Evolutionary conservation across 352 stramenopile genomes (phyloP), one percentile per base, ranked within the genome.

Genomic region (Pythium utonaiense): DNA sequence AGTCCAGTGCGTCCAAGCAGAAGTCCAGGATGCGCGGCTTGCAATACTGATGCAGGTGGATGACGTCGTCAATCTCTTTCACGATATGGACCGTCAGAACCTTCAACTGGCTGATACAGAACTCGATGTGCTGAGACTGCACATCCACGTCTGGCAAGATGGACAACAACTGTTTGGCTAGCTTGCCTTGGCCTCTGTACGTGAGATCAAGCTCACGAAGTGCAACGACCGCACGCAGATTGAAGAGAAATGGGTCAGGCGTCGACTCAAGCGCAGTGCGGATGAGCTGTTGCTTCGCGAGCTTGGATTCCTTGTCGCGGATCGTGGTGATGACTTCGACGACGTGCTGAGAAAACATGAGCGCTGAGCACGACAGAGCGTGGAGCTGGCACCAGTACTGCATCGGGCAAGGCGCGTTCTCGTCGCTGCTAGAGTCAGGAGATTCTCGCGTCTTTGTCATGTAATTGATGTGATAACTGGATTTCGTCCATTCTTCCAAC

Each of bases 321-420:
- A 82, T 84, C 13, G 77, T 88, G 6, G 81, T 89, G 38, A 91
- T 71, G 1, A 83, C 64, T 41, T 91, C 75, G 22, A 88, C 73
- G 3, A 84, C 67, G 53, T 91, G 81, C 62, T 91, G 81, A 21
- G 81, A 69, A 58, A 89, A 86, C 75, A 91, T 85, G 48, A 89
- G 64, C 19, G 81, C 70, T 24, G 81, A 69, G 50, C 78, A 88
- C 19, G 70, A 38, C 3, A 89, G 54, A 24, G 16, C 53, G 14
- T 69, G 66, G 24, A 73, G 61, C 17, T 72, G 70, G 36, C 75
- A 87, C 74, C 81, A 89, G 64, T 80, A 91, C 44, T 65, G 48
- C 30, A 87, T 71, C 34, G 70, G 64, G 21, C 59, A 64, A 1
- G 41, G 38, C 6, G 38, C 44, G 1, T 30, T 40, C 3, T 38